phyloP scores from a whole-genome alignment of 1,139 yeast species.

The Geotrichum reessii region DNA sequence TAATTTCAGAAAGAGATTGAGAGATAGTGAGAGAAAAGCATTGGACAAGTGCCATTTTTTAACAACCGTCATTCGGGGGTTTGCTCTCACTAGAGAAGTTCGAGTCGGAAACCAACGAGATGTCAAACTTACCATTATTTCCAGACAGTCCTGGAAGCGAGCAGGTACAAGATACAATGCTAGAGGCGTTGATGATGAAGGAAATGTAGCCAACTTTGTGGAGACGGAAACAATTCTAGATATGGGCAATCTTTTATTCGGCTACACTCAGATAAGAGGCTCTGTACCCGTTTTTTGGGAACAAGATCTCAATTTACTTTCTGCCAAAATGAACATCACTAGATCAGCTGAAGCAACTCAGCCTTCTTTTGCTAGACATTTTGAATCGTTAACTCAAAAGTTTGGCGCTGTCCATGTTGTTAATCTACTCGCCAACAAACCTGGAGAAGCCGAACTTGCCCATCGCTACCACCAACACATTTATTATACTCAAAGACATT shows the following conservation, averaged over 20 bases:
- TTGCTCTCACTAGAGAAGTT: constrained; percentile 69
- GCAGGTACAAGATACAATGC: constrained; percentile 95
- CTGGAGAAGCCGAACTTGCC: constrained; percentile 70
- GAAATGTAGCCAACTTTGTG: constrained; percentile 92
- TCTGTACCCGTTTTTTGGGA: constrained; percentile 98
- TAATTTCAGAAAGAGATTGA: constrained; percentile 65
- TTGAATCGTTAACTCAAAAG: constrained; percentile 57
- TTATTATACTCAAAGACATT: constrained; percentile 42
- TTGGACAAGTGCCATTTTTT: constrained; percentile 74
- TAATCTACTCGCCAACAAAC: constrained; percentile 72
- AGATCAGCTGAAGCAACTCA: constrained; percentile 89
- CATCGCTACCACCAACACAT: constrained; percentile 58
- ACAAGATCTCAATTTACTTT: constrained; percentile 76
- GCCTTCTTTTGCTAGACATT: constrained; percentile 81
- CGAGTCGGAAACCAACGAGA: constrained; percentile 42
- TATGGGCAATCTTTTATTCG: constrained; percentile 52
- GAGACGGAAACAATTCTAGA: constrained; percentile 82
- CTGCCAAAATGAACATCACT: constrained; percentile 79
- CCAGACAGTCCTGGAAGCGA: constrained; percentile 90
- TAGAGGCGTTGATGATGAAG: constrained; percentile 93
- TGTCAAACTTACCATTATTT: constrained; percentile 61
- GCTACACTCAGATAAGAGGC: constrained; percentile 86
- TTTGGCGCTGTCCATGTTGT: constrained; percentile 87
- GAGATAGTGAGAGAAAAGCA: constrained; percentile 48
- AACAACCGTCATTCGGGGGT: constrained; percentile 90